phyloP scores from a whole-genome alignment of 192 early-diverging fungal species.

The Coemansia sp. region DNA sequence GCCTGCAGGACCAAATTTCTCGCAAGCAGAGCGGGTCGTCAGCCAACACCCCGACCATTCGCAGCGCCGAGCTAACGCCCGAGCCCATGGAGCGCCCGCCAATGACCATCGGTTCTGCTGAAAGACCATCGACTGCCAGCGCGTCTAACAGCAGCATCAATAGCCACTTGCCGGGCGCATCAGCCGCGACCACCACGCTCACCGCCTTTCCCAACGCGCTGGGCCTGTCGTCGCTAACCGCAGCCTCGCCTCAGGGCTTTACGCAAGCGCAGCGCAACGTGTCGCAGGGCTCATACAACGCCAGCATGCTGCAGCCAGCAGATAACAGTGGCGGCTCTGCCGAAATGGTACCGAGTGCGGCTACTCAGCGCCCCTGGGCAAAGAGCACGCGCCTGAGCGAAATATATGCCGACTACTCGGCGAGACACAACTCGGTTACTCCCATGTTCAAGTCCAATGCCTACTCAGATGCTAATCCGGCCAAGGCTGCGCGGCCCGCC shows the following conservation, averaged over 20 bases:
- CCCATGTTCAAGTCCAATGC: constrained; percentile 38
- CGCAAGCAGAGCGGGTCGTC: constrained; percentile 39
- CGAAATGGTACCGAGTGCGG: neutral
- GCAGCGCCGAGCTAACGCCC: constrained; percentile 11
- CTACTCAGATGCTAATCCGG: neutral
- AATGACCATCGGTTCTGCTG: neutral
- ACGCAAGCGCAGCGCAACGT: constrained; percentile 12
- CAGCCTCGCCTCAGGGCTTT: constrained; percentile 9
- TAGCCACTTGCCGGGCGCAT: neutral
- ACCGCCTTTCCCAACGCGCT: constrained; percentile 21
- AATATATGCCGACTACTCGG: constrained; percentile 54
- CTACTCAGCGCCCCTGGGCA: constrained; percentile 36
- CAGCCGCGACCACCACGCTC: neutral
- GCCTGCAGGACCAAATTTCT: constrained; percentile 67
- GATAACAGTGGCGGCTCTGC: neutral
- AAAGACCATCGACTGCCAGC: neutral
- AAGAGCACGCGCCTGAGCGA: constrained; percentile 55
- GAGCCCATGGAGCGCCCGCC: constrained; percentile 9
- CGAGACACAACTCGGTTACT: constrained; percentile 43
- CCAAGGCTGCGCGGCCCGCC: constrained; percentile 3
- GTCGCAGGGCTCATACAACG: constrained; percentile 25
- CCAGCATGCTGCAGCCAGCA: neutral
- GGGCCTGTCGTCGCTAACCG: constrained; percentile 35
- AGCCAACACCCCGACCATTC: constrained; percentile 25
- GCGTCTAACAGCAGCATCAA: constrained; percentile 3